phyloP scores from a whole-genome alignment of 2,329 filamentous ascomycete species.

The Colletotrichum chrysophilum region DNA sequence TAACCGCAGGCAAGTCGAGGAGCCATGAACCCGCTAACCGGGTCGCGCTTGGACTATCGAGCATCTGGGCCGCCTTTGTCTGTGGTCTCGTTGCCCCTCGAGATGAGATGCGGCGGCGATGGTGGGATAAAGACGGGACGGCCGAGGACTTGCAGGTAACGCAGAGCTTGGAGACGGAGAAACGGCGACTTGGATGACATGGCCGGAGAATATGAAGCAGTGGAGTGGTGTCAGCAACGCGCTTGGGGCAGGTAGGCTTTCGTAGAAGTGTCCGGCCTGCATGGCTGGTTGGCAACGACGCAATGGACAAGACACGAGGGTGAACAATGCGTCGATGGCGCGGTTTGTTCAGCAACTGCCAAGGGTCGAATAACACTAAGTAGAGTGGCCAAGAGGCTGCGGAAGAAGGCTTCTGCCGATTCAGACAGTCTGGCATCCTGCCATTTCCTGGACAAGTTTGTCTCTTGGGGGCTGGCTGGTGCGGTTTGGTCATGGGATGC shows the following conservation, averaged over 20 bases:
- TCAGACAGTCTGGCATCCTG: not conserved
- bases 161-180: not conserved
- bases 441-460: not conserved
- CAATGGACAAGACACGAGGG: not conserved
- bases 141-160: not conserved
- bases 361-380: not conserved
- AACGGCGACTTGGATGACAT: not conserved
- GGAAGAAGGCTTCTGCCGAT: not conserved
- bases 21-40: not conserved
- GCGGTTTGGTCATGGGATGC: not conserved
- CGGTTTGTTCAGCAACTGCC: not conserved
- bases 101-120: not conserved
- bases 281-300: not conserved
- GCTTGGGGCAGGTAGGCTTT: not conserved
- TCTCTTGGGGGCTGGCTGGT: not conserved
- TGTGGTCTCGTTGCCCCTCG: not conserved
- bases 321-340: not conserved
- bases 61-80: slow-evolving; percentile 1
- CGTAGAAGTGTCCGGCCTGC: not conserved
- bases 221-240: not conserved
- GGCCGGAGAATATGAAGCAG: not conserved
- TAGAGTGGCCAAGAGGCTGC: not conserved
- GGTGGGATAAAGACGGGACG: not conserved
- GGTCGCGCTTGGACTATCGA: not conserved
- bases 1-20: not conserved